Conservation (phyloP, 1,139 yeast genomes). For the Yarrowia galli region DNA sequence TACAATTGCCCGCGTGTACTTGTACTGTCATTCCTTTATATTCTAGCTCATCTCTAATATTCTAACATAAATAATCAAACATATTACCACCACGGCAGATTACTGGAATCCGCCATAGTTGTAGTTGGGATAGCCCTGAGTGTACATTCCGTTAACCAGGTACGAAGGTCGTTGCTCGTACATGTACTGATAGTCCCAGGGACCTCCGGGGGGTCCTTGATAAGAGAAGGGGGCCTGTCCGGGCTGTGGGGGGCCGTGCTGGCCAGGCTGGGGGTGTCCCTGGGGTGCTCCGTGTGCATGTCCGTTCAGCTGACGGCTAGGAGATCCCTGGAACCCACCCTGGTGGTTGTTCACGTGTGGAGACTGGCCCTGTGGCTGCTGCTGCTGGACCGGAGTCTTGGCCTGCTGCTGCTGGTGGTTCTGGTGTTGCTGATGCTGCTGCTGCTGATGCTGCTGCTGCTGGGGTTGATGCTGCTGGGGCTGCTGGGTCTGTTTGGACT, state of each 20-base stretch:
- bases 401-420: constrained; percentile 38
- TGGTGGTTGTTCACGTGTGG: constrained; percentile 20
- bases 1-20: no score
- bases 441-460: constrained; percentile 38
- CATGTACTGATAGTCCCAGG: constrained; percentile 38
- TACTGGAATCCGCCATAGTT: constrained; percentile 36
- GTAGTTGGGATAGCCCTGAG: constrained; percentile 37
- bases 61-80: constrained; percentile 38
- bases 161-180: constrained; percentile 38
- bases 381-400: not conserved
- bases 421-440: constrained; percentile 39
- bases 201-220: constrained; percentile 35
- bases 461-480: constrained; percentile 15
- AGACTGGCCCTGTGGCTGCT: constrained; percentile 18
- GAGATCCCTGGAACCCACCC: constrained; percentile 32
- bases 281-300: constrained; percentile 6
- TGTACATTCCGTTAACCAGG: constrained; percentile 35
- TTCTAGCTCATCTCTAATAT: constrained; percentile 38
- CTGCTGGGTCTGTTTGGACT: constrained; percentile 27
- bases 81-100: not conserved
- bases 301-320: constrained; percentile 22
- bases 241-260: constrained; percentile 11
- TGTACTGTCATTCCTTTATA: constrained; percentile 33
- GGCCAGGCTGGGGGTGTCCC: constrained; percentile 10
- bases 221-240: constrained; percentile 29